phyloP scores from a whole-genome alignment of 2,329 filamentous ascomycete genomes.

The Phoma herbarum region DNA sequence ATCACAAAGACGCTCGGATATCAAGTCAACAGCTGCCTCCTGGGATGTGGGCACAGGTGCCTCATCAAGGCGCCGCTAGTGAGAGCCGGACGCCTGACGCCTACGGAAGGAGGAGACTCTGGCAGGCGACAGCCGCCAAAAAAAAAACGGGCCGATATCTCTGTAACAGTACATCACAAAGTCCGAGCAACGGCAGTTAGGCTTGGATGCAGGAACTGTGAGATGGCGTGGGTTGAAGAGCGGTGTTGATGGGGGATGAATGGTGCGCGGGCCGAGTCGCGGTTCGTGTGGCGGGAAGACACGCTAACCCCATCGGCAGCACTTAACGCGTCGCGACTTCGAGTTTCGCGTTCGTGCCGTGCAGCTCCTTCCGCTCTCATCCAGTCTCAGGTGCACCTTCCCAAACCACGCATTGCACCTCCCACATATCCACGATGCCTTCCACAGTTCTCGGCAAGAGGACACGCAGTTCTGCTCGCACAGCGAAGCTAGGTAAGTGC shows the following conservation, averaged over 20 bases:
- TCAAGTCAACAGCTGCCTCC: not conserved
- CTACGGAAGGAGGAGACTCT: not conserved
- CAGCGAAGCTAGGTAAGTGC: constrained; percentile 41
- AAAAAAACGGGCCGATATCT: not conserved
- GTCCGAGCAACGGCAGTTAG: not conserved
- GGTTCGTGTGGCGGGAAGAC: not conserved
- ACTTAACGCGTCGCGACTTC: constrained; percentile 34
- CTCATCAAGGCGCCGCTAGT: not conserved
- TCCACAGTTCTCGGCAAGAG: constrained; percentile 52
- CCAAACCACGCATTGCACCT: constrained; percentile 35
- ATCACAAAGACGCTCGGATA: not conserved
- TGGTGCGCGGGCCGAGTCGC: not conserved
- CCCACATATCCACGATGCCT: constrained; percentile 38
- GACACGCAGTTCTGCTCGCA: constrained; percentile 44
- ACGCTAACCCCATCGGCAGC: constrained; percentile 18
- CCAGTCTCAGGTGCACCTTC: constrained; percentile 28
- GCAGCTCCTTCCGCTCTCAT: constrained; percentile 29
- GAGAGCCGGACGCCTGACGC: not conserved
- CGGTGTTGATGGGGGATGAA: not conserved
- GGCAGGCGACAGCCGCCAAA: constrained; percentile 1
- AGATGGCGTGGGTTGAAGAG: not conserved
- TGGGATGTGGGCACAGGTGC: not conserved
- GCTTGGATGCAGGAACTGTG: not conserved
- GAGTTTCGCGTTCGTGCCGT: constrained; percentile 24
- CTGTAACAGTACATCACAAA: not conserved